These are phyloP conservation scores for Spergularia marina DNA, from an alignment of 148 eudicot genomes.

Conservation along the genomic window DNA sequence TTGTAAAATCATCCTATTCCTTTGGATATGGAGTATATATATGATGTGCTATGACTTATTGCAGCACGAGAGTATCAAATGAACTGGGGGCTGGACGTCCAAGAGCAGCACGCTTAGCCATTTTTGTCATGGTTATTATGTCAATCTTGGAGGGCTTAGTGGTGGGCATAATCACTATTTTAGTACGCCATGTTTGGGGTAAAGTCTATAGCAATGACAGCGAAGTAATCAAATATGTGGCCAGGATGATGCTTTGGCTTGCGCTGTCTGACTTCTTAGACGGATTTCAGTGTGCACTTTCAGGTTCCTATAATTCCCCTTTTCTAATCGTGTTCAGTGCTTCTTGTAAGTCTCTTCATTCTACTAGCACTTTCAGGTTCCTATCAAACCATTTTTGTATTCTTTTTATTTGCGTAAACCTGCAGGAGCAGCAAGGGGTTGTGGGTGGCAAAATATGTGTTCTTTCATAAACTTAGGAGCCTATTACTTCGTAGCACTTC, in stretches of 20 bases:
- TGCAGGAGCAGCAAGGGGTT: slow-evolving; percentile 71
- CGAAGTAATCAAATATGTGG: slow-evolving; percentile 54
- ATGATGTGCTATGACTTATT: neutral
- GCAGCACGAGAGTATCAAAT: slow-evolving; percentile 69
- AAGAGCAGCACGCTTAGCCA: slow-evolving; percentile 48
- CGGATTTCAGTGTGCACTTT: slow-evolving; percentile 69
- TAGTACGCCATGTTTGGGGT: slow-evolving; percentile 58
- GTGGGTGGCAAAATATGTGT: slow-evolving; percentile 69
- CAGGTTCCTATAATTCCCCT: slow-evolving; percentile 36
- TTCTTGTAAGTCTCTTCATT: too few relatives aligned
- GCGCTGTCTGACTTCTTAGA: slow-evolving; percentile 65
- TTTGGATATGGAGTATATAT: neutral
- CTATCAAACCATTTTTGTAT: neutral
- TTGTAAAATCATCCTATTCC: neutral
- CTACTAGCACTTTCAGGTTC: neutral
- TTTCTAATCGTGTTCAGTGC: neutral
- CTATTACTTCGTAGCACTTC: slow-evolving; percentile 57
- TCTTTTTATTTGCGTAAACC: neutral
- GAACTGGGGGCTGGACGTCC: slow-evolving; percentile 66
- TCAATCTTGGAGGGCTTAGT: slow-evolving; percentile 45
- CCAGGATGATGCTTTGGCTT: slow-evolving; percentile 55
- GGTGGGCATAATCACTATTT: slow-evolving; percentile 39
- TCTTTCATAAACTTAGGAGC: slow-evolving; percentile 57
- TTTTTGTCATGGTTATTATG: slow-evolving; percentile 43
- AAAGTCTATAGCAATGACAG: slow-evolving; percentile 56